Evolutionary conservation across 306 rosid species (phyloP).

Genomic region (Abrus precatorius): DNA sequence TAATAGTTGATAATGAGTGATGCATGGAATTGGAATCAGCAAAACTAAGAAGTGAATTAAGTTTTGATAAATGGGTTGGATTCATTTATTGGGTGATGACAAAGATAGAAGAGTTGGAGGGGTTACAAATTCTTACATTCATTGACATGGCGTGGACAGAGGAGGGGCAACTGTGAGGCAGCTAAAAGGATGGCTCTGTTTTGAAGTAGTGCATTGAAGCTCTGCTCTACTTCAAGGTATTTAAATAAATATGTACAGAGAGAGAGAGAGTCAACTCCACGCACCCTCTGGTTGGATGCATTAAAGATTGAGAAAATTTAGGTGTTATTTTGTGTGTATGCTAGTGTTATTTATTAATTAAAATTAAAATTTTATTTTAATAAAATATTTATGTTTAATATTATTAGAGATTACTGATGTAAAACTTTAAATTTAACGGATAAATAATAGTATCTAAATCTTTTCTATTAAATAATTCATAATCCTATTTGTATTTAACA

Average conservation of each 20-base stretch:
- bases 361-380: no score
- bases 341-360: no score
- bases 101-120: not conserved
- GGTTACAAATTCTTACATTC: conserved; percentile 19
- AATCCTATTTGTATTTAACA: no score
- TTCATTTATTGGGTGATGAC: not conserved
- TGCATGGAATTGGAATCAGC: conserved; percentile 2
- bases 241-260: conserved; percentile 14
- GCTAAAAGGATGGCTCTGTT: not conserved
- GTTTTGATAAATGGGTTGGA: not conserved
- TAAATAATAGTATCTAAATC: no score
- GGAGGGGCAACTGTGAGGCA: not conserved
- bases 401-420: no score
- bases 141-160: conserved; percentile 30
- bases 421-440: no score
- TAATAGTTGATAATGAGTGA: not conserved
- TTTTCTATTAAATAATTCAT: no score
- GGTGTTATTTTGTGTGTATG: no score
- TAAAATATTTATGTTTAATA: no score
- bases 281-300: not conserved
- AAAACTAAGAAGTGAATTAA: conserved; percentile 3
- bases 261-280: conserved; percentile 22
- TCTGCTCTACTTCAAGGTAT: conserved; percentile 26
- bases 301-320: no score
- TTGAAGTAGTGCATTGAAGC: conserved; percentile 20